These are phyloP conservation scores for Geum urbanum DNA, from an alignment of 306 rosid genomes.

Conservation along the genomic window DNA sequence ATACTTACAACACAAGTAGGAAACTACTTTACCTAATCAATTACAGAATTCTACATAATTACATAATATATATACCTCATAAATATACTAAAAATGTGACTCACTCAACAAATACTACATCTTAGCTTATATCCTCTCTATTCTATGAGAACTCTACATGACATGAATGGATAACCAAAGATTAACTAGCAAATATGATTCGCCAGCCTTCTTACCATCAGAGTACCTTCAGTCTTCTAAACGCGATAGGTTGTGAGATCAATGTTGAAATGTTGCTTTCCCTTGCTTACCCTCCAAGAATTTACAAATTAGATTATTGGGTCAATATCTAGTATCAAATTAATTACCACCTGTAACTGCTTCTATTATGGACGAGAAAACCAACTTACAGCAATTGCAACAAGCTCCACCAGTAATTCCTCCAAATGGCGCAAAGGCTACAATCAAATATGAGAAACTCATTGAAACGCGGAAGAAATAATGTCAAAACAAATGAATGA, in stretches of 20 bases:
- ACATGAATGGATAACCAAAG: neutral
- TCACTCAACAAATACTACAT: too few relatives aligned
- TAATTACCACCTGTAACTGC: neutral
- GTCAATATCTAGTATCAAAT: neutral
- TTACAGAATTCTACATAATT: too few relatives aligned
- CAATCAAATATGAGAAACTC: neutral
- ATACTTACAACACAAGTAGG: too few relatives aligned
- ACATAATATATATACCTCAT: too few relatives aligned
- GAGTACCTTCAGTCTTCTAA: conserved; percentile 28
- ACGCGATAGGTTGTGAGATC: conserved; percentile 77
- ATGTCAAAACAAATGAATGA: conserved; percentile 13
- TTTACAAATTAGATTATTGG: neutral
- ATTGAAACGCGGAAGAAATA: too few relatives aligned
- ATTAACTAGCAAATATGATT: neutral
- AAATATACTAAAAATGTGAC: too few relatives aligned
- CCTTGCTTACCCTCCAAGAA: conserved; percentile 76
- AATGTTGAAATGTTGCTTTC: conserved; percentile 69
- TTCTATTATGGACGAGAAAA: conserved; percentile 10
- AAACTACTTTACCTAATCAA: too few relatives aligned
- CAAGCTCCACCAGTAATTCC: conserved; percentile 88
- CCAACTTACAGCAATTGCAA: conserved; percentile 85
- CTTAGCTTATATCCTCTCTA: neutral
- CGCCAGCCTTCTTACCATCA: conserved; percentile 28
- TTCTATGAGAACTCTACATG: neutral
- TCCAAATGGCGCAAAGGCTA: conserved; percentile 92